A percentile compares a stretch with the other conserved stretches of the same genome.
Evolutionary conservation across 169 alveolate genomes (phyloP).

Genomic region (Fabrea salina): DNA sequence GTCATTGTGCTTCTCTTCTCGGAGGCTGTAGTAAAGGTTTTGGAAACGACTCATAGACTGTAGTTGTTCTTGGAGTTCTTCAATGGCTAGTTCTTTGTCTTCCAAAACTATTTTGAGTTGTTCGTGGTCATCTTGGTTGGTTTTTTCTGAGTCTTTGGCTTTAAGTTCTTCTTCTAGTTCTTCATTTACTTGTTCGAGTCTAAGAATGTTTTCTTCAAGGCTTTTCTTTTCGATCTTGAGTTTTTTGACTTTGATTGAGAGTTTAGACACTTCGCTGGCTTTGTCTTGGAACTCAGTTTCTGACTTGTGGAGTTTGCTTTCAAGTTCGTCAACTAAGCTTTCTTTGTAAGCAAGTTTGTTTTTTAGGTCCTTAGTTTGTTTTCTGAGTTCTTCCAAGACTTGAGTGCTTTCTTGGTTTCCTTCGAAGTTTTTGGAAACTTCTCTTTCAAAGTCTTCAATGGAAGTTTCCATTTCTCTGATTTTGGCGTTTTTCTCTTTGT

Average conservation of each 20-base stretch:
- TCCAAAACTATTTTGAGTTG: neutral
- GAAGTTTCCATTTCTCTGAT: constrained; percentile 10
- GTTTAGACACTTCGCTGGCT: neutral
- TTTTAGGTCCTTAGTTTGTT: neutral
- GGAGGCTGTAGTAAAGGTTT: neutral
- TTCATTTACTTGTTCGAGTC: neutral
- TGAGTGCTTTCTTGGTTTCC: constrained; percentile 12
- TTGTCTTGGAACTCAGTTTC: constrained; percentile 11
- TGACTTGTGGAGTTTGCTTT: neutral
- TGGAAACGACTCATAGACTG: neutral
- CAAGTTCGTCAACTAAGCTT: neutral
- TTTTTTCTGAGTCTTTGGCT: neutral
- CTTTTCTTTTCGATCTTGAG: neutral
- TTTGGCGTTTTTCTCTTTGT: constrained; percentile 13
- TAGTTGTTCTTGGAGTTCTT: neutral
- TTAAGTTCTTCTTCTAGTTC: constrained; percentile 15
- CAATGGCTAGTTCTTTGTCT: constrained; percentile 1
- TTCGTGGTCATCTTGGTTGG: too few relatives aligned
- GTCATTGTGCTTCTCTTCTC: constrained; percentile 2
- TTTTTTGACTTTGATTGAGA: neutral
- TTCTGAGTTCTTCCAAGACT: neutral
- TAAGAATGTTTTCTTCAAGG: neutral
- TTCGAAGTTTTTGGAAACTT: neutral
- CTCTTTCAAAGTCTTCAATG: neutral
- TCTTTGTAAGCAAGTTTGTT: neutral